phyloP scores from a whole-genome alignment of 495 filamentous ascomycete species.

The Aspergillus incahuasiensis region DNA sequence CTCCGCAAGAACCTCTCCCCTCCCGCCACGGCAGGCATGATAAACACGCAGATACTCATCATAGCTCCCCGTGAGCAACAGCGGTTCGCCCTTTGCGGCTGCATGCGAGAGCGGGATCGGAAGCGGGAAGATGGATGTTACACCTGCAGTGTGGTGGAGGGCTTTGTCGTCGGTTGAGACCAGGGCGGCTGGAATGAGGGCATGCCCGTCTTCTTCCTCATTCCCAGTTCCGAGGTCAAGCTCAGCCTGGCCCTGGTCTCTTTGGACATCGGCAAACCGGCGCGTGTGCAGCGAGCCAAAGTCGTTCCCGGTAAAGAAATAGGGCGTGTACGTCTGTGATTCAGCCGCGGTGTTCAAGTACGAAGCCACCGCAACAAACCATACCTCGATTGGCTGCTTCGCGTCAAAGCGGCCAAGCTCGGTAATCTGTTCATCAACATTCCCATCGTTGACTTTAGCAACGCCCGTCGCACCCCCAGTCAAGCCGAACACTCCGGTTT shows the following conservation, averaged over 20 bases:
- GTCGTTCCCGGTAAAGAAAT: conserved; percentile 36
- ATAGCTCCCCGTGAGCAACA: conserved; percentile 85
- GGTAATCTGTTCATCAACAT: conserved; percentile 3
- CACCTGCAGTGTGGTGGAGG: conserved; percentile 68
- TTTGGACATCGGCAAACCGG: conserved; percentile 18
- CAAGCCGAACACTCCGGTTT: conserved; percentile 45
- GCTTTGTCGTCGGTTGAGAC: conserved; percentile 35
- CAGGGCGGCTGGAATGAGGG: conserved; percentile 12
- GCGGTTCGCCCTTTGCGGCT: conserved; percentile 26
- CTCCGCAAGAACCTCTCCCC: conserved; percentile 52
- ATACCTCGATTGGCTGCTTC: conserved; percentile 39
- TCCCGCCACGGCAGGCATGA: conserved; percentile 31
- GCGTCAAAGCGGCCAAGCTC: conserved; percentile 31
- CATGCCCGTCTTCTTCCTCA: conserved; percentile 18
- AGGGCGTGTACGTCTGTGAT: conserved; percentile 15
- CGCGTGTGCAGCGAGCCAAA: conserved; percentile 34
- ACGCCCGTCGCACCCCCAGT: conserved; percentile 14
- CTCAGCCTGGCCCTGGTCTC: conserved; percentile 3
- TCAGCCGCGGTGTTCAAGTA: neutral
- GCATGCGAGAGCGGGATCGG: conserved; percentile 22
- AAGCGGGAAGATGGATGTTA: conserved; percentile 79
- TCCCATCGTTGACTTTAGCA: neutral
- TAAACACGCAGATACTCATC: conserved; percentile 79
- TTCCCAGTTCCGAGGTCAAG: conserved; percentile 12
- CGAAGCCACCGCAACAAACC: conserved; percentile 39